Evolutionary conservation across 2,329 filamentous ascomycete species (phyloP).

Genomic region (Colletotrichum siamense): DNA sequence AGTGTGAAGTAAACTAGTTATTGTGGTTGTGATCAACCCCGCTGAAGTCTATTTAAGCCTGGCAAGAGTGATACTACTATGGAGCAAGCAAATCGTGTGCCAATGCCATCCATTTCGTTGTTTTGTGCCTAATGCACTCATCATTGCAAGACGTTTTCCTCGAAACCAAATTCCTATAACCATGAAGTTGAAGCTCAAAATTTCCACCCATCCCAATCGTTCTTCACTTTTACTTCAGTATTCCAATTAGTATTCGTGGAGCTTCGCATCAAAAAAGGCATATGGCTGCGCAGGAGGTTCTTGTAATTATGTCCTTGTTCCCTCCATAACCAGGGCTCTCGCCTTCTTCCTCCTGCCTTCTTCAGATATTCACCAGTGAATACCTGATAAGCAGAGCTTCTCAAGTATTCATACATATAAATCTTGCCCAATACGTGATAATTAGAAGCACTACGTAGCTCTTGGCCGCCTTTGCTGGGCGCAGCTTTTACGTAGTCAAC

Average conservation of each 20-base stretch:
- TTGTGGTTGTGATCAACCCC: background rate
- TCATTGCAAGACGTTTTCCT: accelerated
- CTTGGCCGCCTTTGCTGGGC: background rate
- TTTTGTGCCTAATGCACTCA: background rate
- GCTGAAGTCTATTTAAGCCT: background rate
- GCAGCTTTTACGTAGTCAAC: accelerated
- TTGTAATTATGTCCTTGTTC: background rate
- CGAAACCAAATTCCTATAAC: background rate
- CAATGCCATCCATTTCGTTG: no score
- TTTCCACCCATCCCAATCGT: background rate
- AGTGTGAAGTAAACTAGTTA: no score
- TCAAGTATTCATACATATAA: background rate
- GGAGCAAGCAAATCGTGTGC: background rate
- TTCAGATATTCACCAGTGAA: background rate
- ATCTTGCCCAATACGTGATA: accelerated
- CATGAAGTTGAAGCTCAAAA: accelerated
- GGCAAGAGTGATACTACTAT: background rate
- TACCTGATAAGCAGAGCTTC: accelerated
- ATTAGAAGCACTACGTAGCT: background rate
- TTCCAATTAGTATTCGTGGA: accelerated
- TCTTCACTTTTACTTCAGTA: background rate
- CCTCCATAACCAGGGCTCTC: accelerated
- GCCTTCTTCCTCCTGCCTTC: background rate
- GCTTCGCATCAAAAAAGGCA: background rate
- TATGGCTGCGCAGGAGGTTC: background rate